Base-by-base conservation (phyloP, 306 rosid genomes). In the Psophocarpus tetragonolobus region DNA sequence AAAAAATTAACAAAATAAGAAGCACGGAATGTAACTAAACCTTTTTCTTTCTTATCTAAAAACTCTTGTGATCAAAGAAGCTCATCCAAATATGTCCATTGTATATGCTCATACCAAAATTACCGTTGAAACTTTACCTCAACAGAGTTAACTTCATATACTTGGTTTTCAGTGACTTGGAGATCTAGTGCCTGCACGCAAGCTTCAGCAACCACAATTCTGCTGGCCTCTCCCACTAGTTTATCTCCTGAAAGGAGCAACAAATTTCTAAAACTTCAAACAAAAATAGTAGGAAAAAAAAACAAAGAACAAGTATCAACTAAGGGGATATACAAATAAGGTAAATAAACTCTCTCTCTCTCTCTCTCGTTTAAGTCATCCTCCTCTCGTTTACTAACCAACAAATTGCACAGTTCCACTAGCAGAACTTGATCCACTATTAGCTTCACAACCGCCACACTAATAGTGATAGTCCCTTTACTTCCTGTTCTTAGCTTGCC, bases 161-260 rank as follows among this genome's bases (percentile, higher is more conserved):
- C 65, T 80, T 94, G 84, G 67, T 97, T 94, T 83, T 88, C 85
- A n/a, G 97, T 92, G 83, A 80, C 88, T 80, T 90, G 93, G 14
- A 92, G 87, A 86, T 92, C 97, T 41, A 94, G 82, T 20, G 95
- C 97, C 81, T 92, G 97, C 53, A 94, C 23, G 81, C 98, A 94
- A 78, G 98, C 97, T 88, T 94, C 98, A 21, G 98, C 98, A 81
- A 94, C 97, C 18, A 88, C 88, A 61, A 92, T 84, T 82, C 98
- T 89, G 82, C 98, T 94, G 72, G 84, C 97, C 70, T 94, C 98
- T 58, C 98, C 98, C 30, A 92, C 91, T 42, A 94, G 85, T 87
- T 89, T 90, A 84, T 94, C 98, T 71, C 98, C 97, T 94, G 93
- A 41, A 65, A 83, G 14, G 63, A 1, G 12, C 51, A n/a, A n/a